Percentiles rank a stretch among this genome's conserved stretches.
These are phyloP conservation scores for Emergomyces pasteurianus DNA, from an alignment of 2,329 filamentous ascomycete genomes.

Conservation along the genomic window DNA sequence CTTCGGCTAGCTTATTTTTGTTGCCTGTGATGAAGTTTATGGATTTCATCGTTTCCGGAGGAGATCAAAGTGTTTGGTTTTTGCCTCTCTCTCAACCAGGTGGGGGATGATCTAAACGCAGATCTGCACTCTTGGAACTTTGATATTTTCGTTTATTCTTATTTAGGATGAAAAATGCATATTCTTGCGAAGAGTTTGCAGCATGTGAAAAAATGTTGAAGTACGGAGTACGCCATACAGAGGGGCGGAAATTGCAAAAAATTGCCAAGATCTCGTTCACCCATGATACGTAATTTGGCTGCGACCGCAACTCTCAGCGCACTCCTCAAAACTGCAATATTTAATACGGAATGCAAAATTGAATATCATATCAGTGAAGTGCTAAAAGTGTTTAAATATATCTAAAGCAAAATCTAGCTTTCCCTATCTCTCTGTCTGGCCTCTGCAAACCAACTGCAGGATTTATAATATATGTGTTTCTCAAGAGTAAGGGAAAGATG, in stretches of 20 bases:
- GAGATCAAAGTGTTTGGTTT: neutral
- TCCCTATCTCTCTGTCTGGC: neutral
- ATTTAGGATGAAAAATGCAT: neutral
- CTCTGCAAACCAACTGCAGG: neutral
- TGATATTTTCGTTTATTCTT: neutral
- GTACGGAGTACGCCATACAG: no score
- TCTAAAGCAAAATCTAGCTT: neutral
- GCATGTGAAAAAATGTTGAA: no score
- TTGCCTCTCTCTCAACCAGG: neutral
- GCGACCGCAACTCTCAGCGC: no score
- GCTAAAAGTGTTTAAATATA: neutral
- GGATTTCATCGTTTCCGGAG: conserved; percentile 26
- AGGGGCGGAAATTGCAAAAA: no score
- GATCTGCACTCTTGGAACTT: no score
- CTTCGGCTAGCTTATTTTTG: conserved; percentile 83
- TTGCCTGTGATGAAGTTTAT: conserved; percentile 97
- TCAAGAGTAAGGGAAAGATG: no score
- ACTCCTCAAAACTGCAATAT: no score
- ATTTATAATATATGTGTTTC: neutral
- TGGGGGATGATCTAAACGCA: neutral
- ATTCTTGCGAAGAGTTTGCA: no score
- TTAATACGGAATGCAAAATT: no score
- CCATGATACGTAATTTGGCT: no score
- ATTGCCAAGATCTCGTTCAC: no score
- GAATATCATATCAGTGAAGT: neutral